Evolutionary conservation across 2,329 filamentous ascomycete genomes (phyloP).

Genomic region (Didymella pomorum): DNA sequence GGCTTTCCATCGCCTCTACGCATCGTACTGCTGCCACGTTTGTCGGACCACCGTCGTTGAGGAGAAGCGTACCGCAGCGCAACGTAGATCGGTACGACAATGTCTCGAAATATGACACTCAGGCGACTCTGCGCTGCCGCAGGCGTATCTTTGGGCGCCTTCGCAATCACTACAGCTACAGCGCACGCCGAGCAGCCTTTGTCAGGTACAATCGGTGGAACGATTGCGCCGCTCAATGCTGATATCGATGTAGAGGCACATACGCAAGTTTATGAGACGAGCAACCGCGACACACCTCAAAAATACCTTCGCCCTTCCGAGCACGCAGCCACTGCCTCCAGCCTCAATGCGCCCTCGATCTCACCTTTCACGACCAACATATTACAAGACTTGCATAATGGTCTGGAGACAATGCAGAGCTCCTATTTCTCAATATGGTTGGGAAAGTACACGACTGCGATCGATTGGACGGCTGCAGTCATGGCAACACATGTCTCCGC

Average conservation of each 20-base stretch:
- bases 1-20: constrained; percentile 6
- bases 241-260: constrained; percentile 14
- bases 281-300: constrained; percentile 25
- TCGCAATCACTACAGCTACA: constrained; percentile 19
- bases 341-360: not conserved
- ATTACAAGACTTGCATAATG: constrained; percentile 55
- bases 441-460: constrained; percentile 83
- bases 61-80: not conserved
- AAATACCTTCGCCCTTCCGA: constrained; percentile 1
- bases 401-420: constrained; percentile 78
- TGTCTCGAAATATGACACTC: constrained; percentile 9
- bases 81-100: constrained; percentile 2
- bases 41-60: not conserved
- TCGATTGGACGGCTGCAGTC: constrained; percentile 94
- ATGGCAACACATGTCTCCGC: constrained; percentile 80
- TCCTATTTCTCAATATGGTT: constrained; percentile 79
- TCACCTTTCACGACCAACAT: constrained; percentile 24
- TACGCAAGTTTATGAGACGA: constrained; percentile 24
- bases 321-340: not conserved
- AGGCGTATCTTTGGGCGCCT: constrained; percentile 12
- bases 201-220: constrained; percentile 14
- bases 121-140: constrained; percentile 14
- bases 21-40: not conserved
- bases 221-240: constrained; percentile 1
- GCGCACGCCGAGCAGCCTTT: constrained; percentile 5